A percentile compares a stretch with the other conserved stretches of the same genome.
Evolutionary conservation across 2,329 filamentous ascomycete genomes (phyloP).

Genomic region (Gnomoniopsis sp.): DNA sequence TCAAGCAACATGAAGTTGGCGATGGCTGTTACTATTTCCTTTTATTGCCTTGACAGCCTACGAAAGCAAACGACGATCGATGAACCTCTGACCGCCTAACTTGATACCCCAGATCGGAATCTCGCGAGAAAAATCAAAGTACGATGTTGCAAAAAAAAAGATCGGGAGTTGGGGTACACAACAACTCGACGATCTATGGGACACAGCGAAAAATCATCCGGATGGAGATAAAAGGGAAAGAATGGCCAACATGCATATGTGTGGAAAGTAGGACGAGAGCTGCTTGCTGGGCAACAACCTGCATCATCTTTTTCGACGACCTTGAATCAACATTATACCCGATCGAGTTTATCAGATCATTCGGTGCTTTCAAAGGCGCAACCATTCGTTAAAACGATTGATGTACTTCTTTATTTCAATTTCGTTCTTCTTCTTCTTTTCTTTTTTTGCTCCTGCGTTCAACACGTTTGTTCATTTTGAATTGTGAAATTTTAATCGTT

Average conservation of each 20-base stretch:
- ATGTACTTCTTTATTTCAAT: background rate
- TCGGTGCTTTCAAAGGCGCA: conserved; percentile 9
- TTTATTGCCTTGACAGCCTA: background rate
- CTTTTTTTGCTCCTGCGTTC: background rate
- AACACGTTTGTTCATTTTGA: background rate
- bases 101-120: conserved; percentile 4
- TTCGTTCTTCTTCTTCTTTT: background rate
- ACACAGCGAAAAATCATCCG: background rate
- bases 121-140: conserved; percentile 1
- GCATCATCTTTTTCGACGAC: conserved; percentile 6
- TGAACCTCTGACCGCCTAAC: conserved; percentile 5
- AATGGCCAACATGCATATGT: background rate
- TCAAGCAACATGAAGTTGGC: background rate
- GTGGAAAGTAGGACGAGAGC: background rate
- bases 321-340: conserved; percentile 6
- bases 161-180: background rate
- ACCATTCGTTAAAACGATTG: background rate
- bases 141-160: background rate
- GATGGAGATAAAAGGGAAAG: background rate
- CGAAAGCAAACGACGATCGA: conserved; percentile 1
- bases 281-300: background rate
- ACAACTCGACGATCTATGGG: background rate
- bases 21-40: background rate
- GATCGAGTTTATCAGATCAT: conserved; percentile 18
- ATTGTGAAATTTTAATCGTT: background rate